Base-by-base conservation (phyloP, 2,329 filamentous ascomycete species). In the Fragosphaeria purpurea region DNA sequence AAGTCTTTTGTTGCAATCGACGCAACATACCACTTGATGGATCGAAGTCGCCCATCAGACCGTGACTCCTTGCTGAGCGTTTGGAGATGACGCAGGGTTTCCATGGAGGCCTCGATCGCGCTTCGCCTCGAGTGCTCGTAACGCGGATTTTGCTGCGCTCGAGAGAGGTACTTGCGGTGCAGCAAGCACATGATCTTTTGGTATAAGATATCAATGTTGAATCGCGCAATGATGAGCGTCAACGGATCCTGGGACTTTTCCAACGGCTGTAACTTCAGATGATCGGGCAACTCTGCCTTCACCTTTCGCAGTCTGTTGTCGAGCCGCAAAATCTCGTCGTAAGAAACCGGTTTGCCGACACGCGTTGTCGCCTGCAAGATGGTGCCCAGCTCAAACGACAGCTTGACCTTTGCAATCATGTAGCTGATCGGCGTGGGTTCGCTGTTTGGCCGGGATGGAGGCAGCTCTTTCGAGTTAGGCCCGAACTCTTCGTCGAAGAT, bases 121-220 rank as follows among this genome's bases (percentile, higher is more conserved):
- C 83, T 85, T 41, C 83, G 82, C 34, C 91, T 80, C 3, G 89
- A 95, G 61, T 93, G 88, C 7, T 82, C 79, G 61, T 95, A 97
- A 7, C 89, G 79, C 8, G 85, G 73, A 59, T 91, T 93, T 53
- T 86, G 79, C 45, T 86, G 75, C 5, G 89, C 86, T 53, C 83
- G 79, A n/a, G 79, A 74, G 52, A 95, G 76, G 64, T 93, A 96
- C 56, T 89, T 89, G 47, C 89, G 79, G 65, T 98, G 93, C 40
- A 98, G 76, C 30, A 95, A 79, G 60, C 88, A 94, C 59, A 95
- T 77, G 13, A 89, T 86, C 68, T 95, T 95, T 56, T 94, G 82
- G 62, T 89, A 95, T 5, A 96, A 70, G 46, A 93, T 83, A 55
- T 93, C 87, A 35, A 96, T 71, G 51, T 85, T 86, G 63, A 89